These are phyloP conservation scores for Sinapis alba DNA, from an alignment of 441 rosid species.

Conservation along the genomic window DNA sequence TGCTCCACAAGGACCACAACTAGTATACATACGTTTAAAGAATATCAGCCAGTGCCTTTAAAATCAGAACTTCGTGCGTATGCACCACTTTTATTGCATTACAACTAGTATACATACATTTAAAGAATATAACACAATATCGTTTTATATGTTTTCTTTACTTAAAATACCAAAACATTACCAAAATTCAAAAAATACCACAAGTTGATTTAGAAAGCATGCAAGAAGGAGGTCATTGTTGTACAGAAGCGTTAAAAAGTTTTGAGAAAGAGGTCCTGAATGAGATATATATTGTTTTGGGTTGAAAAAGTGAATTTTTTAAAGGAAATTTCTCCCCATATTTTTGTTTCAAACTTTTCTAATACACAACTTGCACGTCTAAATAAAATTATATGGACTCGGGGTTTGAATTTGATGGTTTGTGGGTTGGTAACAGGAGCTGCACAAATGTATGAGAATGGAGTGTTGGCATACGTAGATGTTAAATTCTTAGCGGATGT, in stretches of 20 bases:
- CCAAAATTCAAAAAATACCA: not conserved
- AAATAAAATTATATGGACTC: too few species aligned
- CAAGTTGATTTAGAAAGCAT: not conserved
- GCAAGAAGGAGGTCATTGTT: not conserved
- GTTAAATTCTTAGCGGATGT: conserved; percentile 64
- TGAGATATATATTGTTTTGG: not conserved
- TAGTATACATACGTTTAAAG: not conserved
- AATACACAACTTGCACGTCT: not conserved
- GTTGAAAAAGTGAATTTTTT: not conserved
- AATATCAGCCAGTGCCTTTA: not conserved
- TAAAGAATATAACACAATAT: not conserved
- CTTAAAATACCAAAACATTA: not conserved
- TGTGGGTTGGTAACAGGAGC: conserved; percentile 64
- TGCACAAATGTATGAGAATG: conserved; percentile 82
- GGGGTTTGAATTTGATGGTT: not conserved
- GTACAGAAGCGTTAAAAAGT: not conserved
- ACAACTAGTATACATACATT: not conserved
- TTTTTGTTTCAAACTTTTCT: not conserved
- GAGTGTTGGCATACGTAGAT: conserved; percentile 74
- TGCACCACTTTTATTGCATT: not conserved
- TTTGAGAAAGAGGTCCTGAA: not conserved
- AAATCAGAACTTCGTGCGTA: not conserved
- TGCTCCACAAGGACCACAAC: not conserved
- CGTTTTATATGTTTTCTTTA: not conserved
- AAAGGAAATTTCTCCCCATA: not conserved